phyloP scores from a whole-genome alignment of 2,329 filamentous ascomycete species.

The Cordyceps cicadae region DNA sequence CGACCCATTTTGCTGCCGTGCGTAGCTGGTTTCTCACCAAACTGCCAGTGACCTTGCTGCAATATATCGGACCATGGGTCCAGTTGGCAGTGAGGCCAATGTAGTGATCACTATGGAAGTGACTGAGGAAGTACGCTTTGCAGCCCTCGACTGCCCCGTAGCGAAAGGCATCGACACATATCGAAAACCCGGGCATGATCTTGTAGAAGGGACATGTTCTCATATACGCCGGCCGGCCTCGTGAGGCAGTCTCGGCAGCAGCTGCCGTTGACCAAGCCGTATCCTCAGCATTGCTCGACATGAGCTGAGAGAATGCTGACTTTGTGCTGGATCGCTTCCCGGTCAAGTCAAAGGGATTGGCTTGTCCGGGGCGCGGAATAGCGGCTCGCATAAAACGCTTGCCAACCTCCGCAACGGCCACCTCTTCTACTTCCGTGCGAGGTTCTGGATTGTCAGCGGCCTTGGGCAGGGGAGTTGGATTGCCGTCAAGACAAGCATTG shows the following conservation, averaged over 20 bases:
- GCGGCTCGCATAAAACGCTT: constrained; percentile 60
- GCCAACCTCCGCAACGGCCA: constrained; percentile 33
- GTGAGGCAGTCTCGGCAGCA: constrained; percentile 64
- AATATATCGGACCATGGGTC: constrained; percentile 93
- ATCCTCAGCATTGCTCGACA: constrained; percentile 87
- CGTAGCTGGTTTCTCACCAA: constrained; percentile 78
- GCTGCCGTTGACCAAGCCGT: constrained; percentile 83
- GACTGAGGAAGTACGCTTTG: constrained; percentile 90
- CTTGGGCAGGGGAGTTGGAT: constrained; percentile 50
- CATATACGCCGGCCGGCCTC: constrained; percentile 78
- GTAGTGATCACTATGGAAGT: constrained; percentile 98
- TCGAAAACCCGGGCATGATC: constrained; percentile 85
- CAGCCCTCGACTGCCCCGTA: constrained; percentile 91
- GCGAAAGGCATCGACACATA: constrained; percentile 91
- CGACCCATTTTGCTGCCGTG: constrained; percentile 78
- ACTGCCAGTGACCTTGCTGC: constrained; percentile 85
- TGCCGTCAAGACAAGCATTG: constrained; percentile 85
- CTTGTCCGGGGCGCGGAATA: constrained; percentile 69
- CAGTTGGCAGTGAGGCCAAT: constrained; percentile 81
- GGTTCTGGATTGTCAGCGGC: constrained; percentile 13
- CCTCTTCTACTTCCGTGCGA: constrained; percentile 17
- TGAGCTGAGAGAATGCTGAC: constrained; percentile 86
- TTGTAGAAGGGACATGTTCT: constrained; percentile 98
- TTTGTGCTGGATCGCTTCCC: constrained; percentile 28
- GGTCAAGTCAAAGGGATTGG: constrained; percentile 62